Percentiles rank a stretch among this genome's conserved stretches.
Evolutionary conservation across 2,329 filamentous ascomycete genomes (phyloP).

Genomic region (Colletotrichum spinosum): DNA sequence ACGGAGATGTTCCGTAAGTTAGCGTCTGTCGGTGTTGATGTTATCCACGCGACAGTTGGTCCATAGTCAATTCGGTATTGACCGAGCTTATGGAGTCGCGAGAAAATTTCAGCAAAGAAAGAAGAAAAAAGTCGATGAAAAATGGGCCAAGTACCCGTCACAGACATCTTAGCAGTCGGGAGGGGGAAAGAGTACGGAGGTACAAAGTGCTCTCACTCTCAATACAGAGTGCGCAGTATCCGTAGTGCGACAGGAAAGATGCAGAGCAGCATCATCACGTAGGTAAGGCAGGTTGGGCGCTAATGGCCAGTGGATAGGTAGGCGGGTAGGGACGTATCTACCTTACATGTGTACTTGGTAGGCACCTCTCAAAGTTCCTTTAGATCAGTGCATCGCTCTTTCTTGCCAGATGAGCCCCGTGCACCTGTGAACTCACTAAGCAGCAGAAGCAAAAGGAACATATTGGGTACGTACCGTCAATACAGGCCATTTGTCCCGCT

Average conservation of each 20-base stretch:
- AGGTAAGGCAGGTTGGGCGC: conserved; percentile 18
- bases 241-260: neutral
- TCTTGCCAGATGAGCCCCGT: conserved; percentile 22
- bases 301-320: neutral
- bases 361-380: neutral
- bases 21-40: neutral
- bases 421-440: neutral
- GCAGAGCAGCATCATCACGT: conserved; percentile 35
- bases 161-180: neutral
- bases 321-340: neutral
- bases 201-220: too few relatives aligned
- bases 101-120: neutral
- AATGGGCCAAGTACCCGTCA: conserved; percentile 23
- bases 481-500: neutral
- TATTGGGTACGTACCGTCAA: neutral
- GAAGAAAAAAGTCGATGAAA: conserved; percentile 21
- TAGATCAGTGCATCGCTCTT: conserved; percentile 14
- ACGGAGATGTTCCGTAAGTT: conserved; percentile 35
- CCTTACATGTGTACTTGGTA: too few relatives aligned
- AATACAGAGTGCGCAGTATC: too few relatives aligned
- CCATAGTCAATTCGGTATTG: too few relatives aligned
- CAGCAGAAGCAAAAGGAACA: neutral
- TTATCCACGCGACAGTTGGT: neutral
- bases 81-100: too few relatives aligned
- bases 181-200: too few relatives aligned